Conservation (phyloP, 129 eudicot genomes). For the Heracleum sosnowskyi region DNA sequence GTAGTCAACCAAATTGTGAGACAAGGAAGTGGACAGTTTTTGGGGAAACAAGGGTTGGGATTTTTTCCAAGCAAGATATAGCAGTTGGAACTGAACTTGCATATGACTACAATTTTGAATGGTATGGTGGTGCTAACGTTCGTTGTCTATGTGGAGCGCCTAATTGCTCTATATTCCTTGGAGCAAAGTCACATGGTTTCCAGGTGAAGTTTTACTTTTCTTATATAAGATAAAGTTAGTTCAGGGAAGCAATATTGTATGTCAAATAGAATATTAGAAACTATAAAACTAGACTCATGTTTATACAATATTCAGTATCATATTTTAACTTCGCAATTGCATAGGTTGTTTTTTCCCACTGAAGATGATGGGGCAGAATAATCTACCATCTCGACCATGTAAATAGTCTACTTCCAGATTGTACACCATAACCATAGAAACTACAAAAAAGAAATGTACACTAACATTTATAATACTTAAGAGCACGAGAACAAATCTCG, state of each 20-base stretch:
- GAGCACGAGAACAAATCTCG: not conserved
- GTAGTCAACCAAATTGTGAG: constrained; percentile 96
- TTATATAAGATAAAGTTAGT: not conserved
- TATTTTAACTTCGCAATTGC: not conserved
- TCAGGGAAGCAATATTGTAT: not conserved
- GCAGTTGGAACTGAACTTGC: constrained; percentile 71
- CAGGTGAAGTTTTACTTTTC: constrained; percentile 34
- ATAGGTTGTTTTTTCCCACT: not conserved
- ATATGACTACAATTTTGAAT: constrained; percentile 90
- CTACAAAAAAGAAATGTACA: not conserved
- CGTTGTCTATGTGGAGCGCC: constrained; percentile 97
- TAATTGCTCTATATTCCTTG: constrained; percentile 85
- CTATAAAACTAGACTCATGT: not conserved
- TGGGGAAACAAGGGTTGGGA: constrained; percentile 91
- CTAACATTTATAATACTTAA: not conserved
- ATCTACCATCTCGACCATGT: not conserved
- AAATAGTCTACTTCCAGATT: not conserved
- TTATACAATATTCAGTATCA: too few relatives aligned
- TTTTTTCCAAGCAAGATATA: constrained; percentile 75
- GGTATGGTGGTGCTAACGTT: constrained; percentile 97
- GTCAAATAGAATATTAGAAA: not conserved
- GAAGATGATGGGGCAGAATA: not conserved
- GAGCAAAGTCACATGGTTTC: constrained; percentile 95
- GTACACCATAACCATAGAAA: not conserved
- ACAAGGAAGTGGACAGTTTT: constrained; percentile 96